Conservation (phyloP, 1,284 basidiomycete genomes). For the Boletus semigastroideus region DNA sequence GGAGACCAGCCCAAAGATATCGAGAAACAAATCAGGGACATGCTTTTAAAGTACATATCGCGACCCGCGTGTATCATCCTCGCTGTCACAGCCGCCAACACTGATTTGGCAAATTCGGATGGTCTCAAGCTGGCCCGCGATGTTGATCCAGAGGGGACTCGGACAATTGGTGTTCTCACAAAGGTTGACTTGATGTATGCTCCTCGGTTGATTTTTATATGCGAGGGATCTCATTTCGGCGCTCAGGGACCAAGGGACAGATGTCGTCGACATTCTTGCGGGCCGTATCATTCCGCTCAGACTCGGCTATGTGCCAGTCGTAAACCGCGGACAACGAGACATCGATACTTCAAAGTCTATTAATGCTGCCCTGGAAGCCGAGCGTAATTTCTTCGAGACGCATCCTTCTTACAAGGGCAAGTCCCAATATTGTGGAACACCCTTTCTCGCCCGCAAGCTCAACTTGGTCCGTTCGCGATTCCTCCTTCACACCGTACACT, state of each 20-base stretch:
- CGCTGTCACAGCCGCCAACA: slow-evolving; percentile 95
- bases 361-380: slow-evolving; percentile 80
- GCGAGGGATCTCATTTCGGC: slow-evolving; percentile 12
- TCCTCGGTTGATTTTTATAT: not conserved
- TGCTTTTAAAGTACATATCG: slow-evolving; percentile 95
- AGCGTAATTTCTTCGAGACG: slow-evolving; percentile 91
- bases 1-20: slow-evolving; percentile 98
- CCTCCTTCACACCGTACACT: not conserved
- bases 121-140: slow-evolving; percentile 95
- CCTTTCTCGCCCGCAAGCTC: slow-evolving; percentile 95
- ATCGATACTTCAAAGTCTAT: slow-evolving; percentile 91
- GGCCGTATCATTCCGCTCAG: slow-evolving; percentile 95
- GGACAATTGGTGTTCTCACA: slow-evolving; percentile 97
- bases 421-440: slow-evolving; percentile 95
- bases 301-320: slow-evolving; percentile 95
- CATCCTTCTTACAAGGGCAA: slow-evolving; percentile 93
- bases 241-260: slow-evolving; percentile 89
- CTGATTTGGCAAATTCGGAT: slow-evolving; percentile 97
- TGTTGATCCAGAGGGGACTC: slow-evolving; percentile 92
- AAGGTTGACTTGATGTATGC: slow-evolving; percentile 96
- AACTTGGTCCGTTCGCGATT: slow-evolving; percentile 69
- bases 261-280: slow-evolving; percentile 97
- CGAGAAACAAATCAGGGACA: slow-evolving; percentile 96
- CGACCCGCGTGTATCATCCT: slow-evolving; percentile 90
- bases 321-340: slow-evolving; percentile 97